Conservation (phyloP, 2,329 filamentous ascomycete genomes). For the Zasmidium angulare region DNA sequence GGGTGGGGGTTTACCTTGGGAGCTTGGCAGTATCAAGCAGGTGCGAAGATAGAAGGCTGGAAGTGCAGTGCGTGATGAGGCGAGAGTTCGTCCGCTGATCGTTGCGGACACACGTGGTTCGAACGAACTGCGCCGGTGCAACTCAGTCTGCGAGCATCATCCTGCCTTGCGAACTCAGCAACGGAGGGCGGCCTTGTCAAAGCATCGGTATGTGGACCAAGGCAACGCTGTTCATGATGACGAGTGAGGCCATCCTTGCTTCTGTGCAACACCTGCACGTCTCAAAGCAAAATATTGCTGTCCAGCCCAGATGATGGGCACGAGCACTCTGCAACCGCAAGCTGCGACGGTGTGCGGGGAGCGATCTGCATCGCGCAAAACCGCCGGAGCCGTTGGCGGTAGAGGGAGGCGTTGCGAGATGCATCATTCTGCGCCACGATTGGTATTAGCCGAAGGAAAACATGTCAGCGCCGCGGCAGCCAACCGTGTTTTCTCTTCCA, state of each 20-base stretch:
- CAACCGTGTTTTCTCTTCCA: neutral
- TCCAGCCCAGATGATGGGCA: neutral
- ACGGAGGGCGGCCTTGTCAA: neutral
- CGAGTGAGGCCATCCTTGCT: neutral
- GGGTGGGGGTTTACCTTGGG: neutral
- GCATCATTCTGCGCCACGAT: neutral
- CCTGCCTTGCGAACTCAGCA: neutral
- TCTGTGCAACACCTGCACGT: neutral
- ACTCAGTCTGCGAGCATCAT: neutral
- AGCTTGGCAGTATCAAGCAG: neutral
- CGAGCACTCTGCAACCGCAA: neutral
- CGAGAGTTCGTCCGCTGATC: neutral
- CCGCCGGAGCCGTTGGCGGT: neutral
- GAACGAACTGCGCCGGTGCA: neutral
- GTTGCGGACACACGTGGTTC: neutral
- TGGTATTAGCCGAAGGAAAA: neutral
- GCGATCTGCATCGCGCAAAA: constrained; percentile 2
- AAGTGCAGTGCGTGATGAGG: neutral
- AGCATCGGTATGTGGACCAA: neutral
- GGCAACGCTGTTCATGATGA: neutral
- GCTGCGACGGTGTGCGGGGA: neutral
- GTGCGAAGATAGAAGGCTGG: neutral
- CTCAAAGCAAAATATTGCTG: neutral
- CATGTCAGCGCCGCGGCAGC: neutral
- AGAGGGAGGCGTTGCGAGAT: neutral